Base-by-base conservation (phyloP, 192 early-diverging fungal species). In the Gonapodya sp. region DNA sequence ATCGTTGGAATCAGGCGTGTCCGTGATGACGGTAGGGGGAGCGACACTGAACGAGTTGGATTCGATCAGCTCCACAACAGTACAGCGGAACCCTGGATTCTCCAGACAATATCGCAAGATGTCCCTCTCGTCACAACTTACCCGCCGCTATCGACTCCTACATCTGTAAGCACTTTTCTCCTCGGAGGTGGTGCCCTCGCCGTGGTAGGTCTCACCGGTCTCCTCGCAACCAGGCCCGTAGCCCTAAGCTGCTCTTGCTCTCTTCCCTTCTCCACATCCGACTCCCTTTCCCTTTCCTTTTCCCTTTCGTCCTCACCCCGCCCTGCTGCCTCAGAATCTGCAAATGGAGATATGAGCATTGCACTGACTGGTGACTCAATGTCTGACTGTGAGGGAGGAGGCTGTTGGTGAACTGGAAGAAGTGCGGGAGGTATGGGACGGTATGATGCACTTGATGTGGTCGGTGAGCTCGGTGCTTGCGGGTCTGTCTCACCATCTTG, bases 141-240 rank as follows among this genome's bases (percentile, higher is more conserved):
- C 64, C 2, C n/a, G 34, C 30, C 1, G 78, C 36, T 30, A 36
- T 34, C 34, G 8, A 82, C 85, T 1, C 85, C 87, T 37, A 86
- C 86, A 1, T 82, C 78, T 18, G 79, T 33, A 24, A 85, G 79
- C 30, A 84, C 83, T 73, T 87, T 87, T 24, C 46, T 8, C 46
- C 46, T 64, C 16, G 90, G 90, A 0, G 90, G 90, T 0, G 90
- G 81, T 2, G 86, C 86, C 0, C 90, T 81, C 1, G 90, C 90
- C 36, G 82, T 90, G 18, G 87, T 81, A 33, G 90, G 90, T 35
- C 90, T 79, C 79, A 85, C 84, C 1, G 88, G 82, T 1, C 86
- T 81, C 36, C 81, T 86, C 18, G 73, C 74, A 24, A 64, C 46
- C 46, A 64, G 46, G 8, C 46, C 46, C 24, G 46, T 64, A 16